Base-by-base conservation (phyloP, 495 filamentous ascomycete genomes). In the Aspergillus kassunensis region DNA sequence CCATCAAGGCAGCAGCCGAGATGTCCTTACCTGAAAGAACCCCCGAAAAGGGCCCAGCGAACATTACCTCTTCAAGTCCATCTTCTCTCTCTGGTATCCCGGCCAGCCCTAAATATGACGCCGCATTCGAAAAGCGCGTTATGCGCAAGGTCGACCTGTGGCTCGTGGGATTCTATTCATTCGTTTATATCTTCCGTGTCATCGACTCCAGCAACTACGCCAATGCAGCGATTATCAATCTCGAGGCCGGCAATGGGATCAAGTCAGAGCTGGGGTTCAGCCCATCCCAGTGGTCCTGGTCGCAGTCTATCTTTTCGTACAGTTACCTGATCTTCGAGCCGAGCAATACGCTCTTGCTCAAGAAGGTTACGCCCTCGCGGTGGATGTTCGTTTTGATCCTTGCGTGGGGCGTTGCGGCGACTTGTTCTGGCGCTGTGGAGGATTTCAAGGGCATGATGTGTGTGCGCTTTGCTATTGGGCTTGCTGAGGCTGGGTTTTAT, bases 211-310 rank as follows among this genome's bases (percentile, higher is more conserved):
- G 59, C 42, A 74, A 74, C 48, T 69, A 70, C 46, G 65, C 72
- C 11, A 77, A 77, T 36, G 69, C 72, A 3, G 71, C 70, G 0
- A 77, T 77, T 46, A 75, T 75, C 63, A 75, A 75, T 37, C 60
- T 75, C 20, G 72, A 73, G 55, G 57, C 63, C 20, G 70, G 71
- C 12, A 72, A 65, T 0, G 66, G 65, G 10, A 73, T 74, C 39
- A 74, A 73, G 34, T 70, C 73, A 49, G 66, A 77, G 37, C 66
- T 75, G 1, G 45, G 62, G n/a, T 57, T 75, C 8, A 65, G 31
- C 15, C 44, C 62, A 0, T 58, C 56, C 0, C 64, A 77, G 45
- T 77, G 71, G 69, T 59, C 71, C 1, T 74, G 71, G 72, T 65
- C 70, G 1, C 59, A 72, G 6, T 68, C 64, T 15, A 74, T 75